A percentile compares a stretch with the other conserved stretches of the same genome.
Conservation (phyloP, 2,329 filamentous ascomycete genomes). For the Lecanoromycetidae sp. region DNA sequence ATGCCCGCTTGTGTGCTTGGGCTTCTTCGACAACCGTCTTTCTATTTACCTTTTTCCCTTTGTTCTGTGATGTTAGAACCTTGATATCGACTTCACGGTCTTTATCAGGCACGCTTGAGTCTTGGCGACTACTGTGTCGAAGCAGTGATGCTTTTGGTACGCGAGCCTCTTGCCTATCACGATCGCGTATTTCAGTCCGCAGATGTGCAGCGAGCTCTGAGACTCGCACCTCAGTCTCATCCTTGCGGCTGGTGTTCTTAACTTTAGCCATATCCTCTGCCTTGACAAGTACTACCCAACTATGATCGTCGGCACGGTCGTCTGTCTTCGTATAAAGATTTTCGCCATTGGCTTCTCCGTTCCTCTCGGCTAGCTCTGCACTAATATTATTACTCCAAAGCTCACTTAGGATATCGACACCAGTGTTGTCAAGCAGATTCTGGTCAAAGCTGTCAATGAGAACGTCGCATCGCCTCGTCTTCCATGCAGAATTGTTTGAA, state of each 20-base stretch:
- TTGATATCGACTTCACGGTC: constrained; percentile 61
- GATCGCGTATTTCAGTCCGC: constrained; percentile 67
- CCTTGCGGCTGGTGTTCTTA: constrained; percentile 63
- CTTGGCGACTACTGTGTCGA: constrained; percentile 30
- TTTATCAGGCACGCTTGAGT: constrained; percentile 23
- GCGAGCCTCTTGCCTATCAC: constrained; percentile 49
- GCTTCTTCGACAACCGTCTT: constrained; percentile 72
- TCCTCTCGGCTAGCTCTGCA: constrained; percentile 74
- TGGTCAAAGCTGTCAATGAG: constrained; percentile 81
- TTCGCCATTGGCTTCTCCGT: constrained; percentile 50
- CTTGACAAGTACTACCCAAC: constrained; percentile 62
- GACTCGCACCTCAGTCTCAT: constrained; percentile 65
- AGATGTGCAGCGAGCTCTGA: constrained; percentile 69
- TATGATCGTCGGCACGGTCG: constrained; percentile 65
- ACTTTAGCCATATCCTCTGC: constrained; percentile 50
- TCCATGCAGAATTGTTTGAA: constrained; percentile 2
- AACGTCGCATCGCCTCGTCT: constrained; percentile 57
- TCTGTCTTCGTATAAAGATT: constrained; percentile 47
- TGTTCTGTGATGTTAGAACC: constrained; percentile 69
- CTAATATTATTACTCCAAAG: constrained; percentile 78
- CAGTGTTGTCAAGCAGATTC: constrained; percentile 59
- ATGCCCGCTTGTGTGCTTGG: constrained; percentile 43
- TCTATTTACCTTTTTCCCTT: constrained; percentile 84
- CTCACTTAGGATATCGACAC: constrained; percentile 62
- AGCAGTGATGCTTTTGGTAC: constrained; percentile 32